Base-by-base conservation (phyloP, 352 stramenopile genomes). In the Pythium volutum region DNA sequence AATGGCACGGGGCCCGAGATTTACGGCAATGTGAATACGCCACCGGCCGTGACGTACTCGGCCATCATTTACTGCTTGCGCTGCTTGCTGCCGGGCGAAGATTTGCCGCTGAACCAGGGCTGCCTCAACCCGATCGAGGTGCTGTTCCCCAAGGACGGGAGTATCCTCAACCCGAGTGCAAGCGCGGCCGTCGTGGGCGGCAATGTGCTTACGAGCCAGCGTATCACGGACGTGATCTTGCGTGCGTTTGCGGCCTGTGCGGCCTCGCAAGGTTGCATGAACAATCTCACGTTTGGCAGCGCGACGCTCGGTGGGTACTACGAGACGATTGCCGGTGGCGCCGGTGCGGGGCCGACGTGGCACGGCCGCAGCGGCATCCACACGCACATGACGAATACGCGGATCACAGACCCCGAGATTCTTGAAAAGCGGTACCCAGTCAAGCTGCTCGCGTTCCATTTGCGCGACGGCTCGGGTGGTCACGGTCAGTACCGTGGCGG, bases 351-450 rank as follows among this genome's bases (percentile, higher is more conserved):
- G 2, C 97, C 97, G 43, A 96, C 85, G 27, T 99, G 96, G 96
- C 76, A 98, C 56, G 97, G 97, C 12, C 87, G 87, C 47, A 98
- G 89, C 67, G 97, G 96, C 10, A 95, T 99, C 46, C 97, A 99
- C 75, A 99, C 97, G 22, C 97, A 99, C 76, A 99, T 99, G 87
- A 99, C 97, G 45, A 99, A 99, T 83, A 99, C 97, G 20, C 88
- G 97, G 20, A 99, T 99, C 68, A 99, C 97, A 20, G 97, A 99
- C 73, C 96, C 96, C n/a, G 97, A 99, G 73, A 99, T 99, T 69
- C 66, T 99, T 7, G 97, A 99, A 75, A 93, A 98, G 60, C 79
- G 97, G 2, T 99, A 96, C 71, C 96, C 95, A 0, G 81, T 97
- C 34, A 68, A 97, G 23, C 70, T 98, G 36, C 73, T 77, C 20